These are phyloP conservation scores for Alternaria dauci DNA, from an alignment of 2,329 filamentous ascomycete species.

Conservation along the genomic window DNA sequence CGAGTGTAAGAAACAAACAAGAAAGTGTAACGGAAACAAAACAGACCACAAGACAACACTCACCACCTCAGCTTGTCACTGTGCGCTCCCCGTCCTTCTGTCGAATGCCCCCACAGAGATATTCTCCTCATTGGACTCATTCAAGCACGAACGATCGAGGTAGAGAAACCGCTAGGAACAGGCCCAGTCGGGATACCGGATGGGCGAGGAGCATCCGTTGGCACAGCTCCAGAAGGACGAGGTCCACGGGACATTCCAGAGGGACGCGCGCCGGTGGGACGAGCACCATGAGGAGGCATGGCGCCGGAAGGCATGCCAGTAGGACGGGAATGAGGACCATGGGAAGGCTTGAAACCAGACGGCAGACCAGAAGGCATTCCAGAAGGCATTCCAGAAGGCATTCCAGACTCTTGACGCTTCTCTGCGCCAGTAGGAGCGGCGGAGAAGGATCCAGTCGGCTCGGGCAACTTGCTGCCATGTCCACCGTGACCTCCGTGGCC, in stretches of 20 bases:
- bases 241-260: not conserved
- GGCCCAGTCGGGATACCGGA: not conserved
- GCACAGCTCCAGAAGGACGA: not conserved
- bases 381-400: not conserved
- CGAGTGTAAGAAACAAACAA: not conserved
- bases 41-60: not conserved
- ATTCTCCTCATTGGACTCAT: not conserved
- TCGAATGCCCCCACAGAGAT: not conserved
- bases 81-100: not conserved
- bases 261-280: not conserved
- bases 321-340: not conserved
- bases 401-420: not conserved
- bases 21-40: not conserved
- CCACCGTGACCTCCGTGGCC: not conserved
- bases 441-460: not conserved
- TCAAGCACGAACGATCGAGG: not conserved
- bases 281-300: not conserved
- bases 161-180: not conserved
- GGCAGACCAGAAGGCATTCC: not conserved
- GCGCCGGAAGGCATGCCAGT: not conserved
- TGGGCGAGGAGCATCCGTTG: not conserved
- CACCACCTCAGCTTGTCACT: not conserved
- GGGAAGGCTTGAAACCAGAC: not conserved
- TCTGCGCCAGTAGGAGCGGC: not conserved
- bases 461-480: not conserved